A percentile compares a stretch with the other conserved stretches of the same genome.
phyloP scores from a whole-genome alignment of 768 basidiomycete genomes.

The Calocybe cyanea region DNA sequence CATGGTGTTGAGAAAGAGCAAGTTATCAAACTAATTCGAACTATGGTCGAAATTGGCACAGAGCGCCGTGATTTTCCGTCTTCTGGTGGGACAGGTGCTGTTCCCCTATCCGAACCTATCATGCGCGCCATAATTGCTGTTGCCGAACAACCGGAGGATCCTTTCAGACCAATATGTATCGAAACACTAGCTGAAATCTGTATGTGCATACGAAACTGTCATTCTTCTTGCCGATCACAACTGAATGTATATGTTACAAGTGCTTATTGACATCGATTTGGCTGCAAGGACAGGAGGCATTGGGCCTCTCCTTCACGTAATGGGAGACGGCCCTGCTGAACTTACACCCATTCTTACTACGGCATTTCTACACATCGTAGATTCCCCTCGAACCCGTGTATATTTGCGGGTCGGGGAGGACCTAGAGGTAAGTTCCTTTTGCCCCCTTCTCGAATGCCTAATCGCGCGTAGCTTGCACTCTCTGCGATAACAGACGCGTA shows the following conservation, averaged over 20 bases:
- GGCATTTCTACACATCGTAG: slow-evolving; percentile 79
- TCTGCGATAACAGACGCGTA: slow-evolving; percentile 92
- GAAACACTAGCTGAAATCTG: slow-evolving; percentile 89
- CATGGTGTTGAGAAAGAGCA: slow-evolving; percentile 87
- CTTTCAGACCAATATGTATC: slow-evolving; percentile 76
- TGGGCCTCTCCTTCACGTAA: slow-evolving; percentile 76
- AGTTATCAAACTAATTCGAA: slow-evolving; percentile 83
- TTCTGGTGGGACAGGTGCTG: slow-evolving; percentile 37
- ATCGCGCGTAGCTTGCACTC: slow-evolving; percentile 61
- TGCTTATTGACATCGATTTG: slow-evolving; percentile 83
- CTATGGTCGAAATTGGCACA: slow-evolving; percentile 74
- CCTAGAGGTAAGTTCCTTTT: slow-evolving; percentile 63
- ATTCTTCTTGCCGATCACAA: too few relatives aligned
- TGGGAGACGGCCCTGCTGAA: slow-evolving; percentile 89
- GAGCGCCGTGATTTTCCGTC: slow-evolving; percentile 44
- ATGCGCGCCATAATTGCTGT: slow-evolving; percentile 90
- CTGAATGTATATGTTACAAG: slow-evolving; percentile 34
- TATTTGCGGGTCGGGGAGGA: slow-evolving; percentile 81
- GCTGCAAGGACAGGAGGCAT: slow-evolving; percentile 80
- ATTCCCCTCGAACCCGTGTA: slow-evolving; percentile 77
- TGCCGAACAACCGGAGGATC: slow-evolving; percentile 90
- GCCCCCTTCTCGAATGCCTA: not conserved
- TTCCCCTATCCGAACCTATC: slow-evolving; percentile 69
- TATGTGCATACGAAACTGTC: slow-evolving; percentile 36
- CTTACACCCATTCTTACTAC: slow-evolving; percentile 74